phyloP scores from a whole-genome alignment of 106 monocot species.

The Dendrobium officinale region DNA sequence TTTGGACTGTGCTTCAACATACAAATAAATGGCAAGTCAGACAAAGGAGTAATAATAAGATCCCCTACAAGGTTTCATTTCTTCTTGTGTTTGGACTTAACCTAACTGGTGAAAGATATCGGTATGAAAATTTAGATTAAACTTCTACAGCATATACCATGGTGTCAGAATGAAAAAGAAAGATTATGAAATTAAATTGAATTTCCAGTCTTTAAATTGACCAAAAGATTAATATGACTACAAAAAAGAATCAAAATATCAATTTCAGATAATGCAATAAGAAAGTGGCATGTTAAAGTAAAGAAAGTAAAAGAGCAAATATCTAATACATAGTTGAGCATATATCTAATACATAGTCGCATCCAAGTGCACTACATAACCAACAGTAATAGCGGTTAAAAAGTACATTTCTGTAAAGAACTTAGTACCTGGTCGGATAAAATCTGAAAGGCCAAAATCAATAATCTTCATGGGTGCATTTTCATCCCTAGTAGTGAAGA shows the following conservation, averaged over 20 bases:
- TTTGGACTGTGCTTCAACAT: neutral
- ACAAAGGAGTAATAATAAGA: constrained; percentile 1
- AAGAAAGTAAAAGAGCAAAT: neutral
- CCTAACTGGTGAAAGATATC: neutral
- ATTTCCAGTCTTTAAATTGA: neutral
- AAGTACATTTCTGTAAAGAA: neutral
- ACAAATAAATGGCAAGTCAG: neutral
- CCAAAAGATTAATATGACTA: neutral
- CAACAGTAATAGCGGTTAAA: neutral
- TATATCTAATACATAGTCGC: neutral
- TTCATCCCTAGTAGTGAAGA: constrained; percentile 28
- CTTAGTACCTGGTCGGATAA: constrained; percentile 25
- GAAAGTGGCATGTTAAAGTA: neutral
- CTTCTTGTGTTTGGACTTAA: neutral
- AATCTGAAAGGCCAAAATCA: constrained; percentile 42
- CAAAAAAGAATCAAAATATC: neutral
- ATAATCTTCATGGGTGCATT: constrained; percentile 34
- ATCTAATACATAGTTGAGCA: neutral
- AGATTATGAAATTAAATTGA: neutral
- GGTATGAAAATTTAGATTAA: neutral
- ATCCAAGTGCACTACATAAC: neutral
- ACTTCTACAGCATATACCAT: neutral
- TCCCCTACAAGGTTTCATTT: neutral
- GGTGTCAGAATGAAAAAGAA: neutral
- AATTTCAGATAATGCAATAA: neutral